phyloP scores from a whole-genome alignment of 2,329 filamentous ascomycete genomes.

The Clarireedia homoeocarpa region DNA sequence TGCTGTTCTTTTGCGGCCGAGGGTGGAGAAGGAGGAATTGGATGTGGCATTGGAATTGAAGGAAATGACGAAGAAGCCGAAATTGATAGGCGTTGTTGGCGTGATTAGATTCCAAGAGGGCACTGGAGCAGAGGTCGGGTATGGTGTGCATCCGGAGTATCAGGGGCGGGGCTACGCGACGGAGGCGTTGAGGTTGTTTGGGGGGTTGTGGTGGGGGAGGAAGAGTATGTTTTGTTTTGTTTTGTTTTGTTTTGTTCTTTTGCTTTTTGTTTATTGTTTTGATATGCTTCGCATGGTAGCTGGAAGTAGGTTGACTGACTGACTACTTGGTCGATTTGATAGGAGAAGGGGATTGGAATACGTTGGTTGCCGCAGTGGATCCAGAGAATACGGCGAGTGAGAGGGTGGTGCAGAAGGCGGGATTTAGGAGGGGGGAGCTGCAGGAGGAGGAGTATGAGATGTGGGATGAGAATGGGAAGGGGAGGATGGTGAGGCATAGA shows the following conservation, averaged over 20 bases:
- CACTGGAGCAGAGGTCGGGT: conserved; percentile 15
- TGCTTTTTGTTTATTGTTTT: not conserved
- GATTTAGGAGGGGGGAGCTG: conserved; percentile 15
- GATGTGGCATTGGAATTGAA: not conserved
- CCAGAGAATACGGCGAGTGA: conserved; percentile 18
- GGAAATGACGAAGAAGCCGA: not conserved
- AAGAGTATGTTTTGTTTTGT: not conserved
- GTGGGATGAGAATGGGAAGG: not conserved
- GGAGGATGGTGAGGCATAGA: conserved; percentile 2
- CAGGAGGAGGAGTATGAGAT: conserved; percentile 6
- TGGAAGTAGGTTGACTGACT: not conserved
- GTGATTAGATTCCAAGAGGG: conserved; percentile 10
- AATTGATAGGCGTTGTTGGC: conserved; percentile 15
- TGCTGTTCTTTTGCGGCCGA: conserved; percentile 17
- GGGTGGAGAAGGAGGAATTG: too few relatives aligned
- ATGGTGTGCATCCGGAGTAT: conserved; percentile 13
- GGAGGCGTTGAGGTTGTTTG: conserved; percentile 16
- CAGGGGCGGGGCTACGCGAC: conserved; percentile 16
- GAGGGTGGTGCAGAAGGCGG: conserved; percentile 17
- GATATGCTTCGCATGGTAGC: not conserved
- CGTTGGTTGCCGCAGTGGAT: conserved; percentile 11
- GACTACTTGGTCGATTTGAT: not conserved
- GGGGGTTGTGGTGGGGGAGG: conserved; percentile 5
- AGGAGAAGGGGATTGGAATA: conserved; percentile 10
- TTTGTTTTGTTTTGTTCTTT: too few relatives aligned